A percentile compares a stretch with the other conserved stretches of the same genome.
These are phyloP conservation scores for Pholiota microspora DNA, from an alignment of 768 basidiomycete species.

Conservation along the genomic window DNA sequence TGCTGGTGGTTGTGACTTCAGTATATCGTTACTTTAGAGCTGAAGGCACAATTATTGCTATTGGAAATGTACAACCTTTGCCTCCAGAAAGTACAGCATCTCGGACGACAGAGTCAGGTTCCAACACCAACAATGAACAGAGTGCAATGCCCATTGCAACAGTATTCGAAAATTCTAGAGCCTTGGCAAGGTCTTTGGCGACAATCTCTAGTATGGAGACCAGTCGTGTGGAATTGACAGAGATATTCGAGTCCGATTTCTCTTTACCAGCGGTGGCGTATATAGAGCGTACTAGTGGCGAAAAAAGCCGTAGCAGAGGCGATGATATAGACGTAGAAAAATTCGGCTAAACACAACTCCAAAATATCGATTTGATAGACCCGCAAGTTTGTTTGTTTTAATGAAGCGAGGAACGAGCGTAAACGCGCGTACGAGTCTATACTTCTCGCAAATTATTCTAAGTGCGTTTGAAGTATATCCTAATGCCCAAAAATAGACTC, in stretches of 20 bases:
- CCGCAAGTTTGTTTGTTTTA: too few relatives aligned
- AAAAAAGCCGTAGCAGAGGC: background rate
- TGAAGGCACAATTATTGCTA: background rate
- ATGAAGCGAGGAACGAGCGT: background rate
- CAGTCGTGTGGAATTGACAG: background rate
- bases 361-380: too few relatives aligned
- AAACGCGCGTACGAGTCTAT: background rate
- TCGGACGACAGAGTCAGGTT: background rate
- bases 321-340: background rate
- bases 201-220: background rate
- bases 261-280: background rate
- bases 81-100: background rate
- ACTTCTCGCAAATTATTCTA: background rate
- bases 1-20: slow-evolving; percentile 16
- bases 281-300: background rate
- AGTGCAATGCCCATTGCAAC: background rate
- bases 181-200: background rate
- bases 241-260: background rate
- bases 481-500: background rate
- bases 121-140: background rate
- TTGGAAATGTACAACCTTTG: background rate
- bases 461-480: background rate
- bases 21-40: slow-evolving; percentile 15
- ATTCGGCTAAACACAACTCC: background rate
- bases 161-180: too few relatives aligned